Base-by-base conservation (phyloP, 192 early-diverging fungal genomes). In the Cladochytrium replicatum region DNA sequence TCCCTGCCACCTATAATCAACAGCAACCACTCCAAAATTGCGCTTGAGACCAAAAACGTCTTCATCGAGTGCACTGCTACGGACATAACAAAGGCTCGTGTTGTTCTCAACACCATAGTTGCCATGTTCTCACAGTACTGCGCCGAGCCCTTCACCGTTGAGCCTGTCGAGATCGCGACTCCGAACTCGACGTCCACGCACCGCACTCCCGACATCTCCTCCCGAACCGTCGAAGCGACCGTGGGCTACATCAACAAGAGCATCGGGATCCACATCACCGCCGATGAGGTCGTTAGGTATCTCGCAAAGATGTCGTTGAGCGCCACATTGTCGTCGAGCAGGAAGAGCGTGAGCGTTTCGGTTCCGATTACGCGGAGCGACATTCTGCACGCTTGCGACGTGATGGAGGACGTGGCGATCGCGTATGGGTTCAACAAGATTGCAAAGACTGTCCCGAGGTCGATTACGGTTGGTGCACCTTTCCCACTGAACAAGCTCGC, bases 1-100 rank as follows among this genome's bases (percentile, higher is more conserved):
- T 97, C 93, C 37, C 70, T 99, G 52, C 96, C 96, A 26, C 96
- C 96, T 22, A 91, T 99, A 63, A 99, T 99, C 80, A 99, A 99
- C 79, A 79, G 87, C 53, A 79, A 99, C 50, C 88, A 93, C 66
- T 93, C 91, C 58, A 99, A 99, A 71, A 99, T 99, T 61, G 84
- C 76, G 19, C 67, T 93, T 29, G 70, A 83, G 27, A 97, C 96
- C 39, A 88, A 84, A 67, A 96, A 99, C 55, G 85, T 99, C 30
- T 85, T 99, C 42, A 93, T 99, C 65, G 96, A 99, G 72, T 86
- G 85, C 62, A 99, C 96, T 3, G 96, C 90, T 19, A 97, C 92
- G 22, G 93, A 97, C 67, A 52, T 88, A 54, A 91, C 86, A 57
- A 99, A 97, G 78, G 92, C 82, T 50, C 83, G 88, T 50, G 81